Conservation (phyloP, 169 alveolate species). For the Miamiensis avidus region DNA sequence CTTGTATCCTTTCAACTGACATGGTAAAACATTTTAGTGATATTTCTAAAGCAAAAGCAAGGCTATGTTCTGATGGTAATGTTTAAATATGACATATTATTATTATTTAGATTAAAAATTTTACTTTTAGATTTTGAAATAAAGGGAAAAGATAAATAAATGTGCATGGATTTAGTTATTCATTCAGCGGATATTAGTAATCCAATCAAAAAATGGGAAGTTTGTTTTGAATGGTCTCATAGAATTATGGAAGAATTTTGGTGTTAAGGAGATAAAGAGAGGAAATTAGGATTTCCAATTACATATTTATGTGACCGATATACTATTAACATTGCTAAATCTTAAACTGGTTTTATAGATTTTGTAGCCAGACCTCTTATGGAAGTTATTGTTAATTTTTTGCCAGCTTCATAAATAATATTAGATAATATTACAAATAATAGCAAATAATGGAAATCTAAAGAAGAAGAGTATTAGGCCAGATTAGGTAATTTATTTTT, state of each 20-base stretch:
- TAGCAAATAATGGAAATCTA: conserved; percentile 8
- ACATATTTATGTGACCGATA: conserved; percentile 39
- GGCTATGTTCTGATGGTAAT: conserved; percentile 15
- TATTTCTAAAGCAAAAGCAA: conserved; percentile 25
- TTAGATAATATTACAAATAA: conserved; percentile 1
- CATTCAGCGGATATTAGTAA: conserved; percentile 46
- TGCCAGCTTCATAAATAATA: conserved; percentile 11
- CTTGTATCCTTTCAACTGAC: conserved; percentile 61
- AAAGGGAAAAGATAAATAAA: conserved; percentile 27
- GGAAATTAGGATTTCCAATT: conserved; percentile 21
- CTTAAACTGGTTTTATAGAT: conserved; percentile 43
- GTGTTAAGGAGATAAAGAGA: conserved; percentile 36
- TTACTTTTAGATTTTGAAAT: conserved; percentile 31
- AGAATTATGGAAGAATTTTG: conserved; percentile 40
- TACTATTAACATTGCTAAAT: conserved; percentile 34
- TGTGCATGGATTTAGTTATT: conserved; percentile 31
- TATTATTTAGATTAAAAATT: neutral
- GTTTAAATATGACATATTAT: neutral
- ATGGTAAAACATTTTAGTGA: conserved; percentile 57
- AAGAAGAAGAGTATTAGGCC: conserved; percentile 8
- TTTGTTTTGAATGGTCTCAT: conserved; percentile 38
- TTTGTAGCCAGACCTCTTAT: conserved; percentile 38
- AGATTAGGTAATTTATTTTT: neutral
- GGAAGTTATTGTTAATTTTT: conserved; percentile 21
- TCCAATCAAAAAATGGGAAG: conserved; percentile 35